These are phyloP conservation scores for Mycena indigotica DNA, from an alignment of 768 basidiomycete species.

Conservation along the genomic window DNA sequence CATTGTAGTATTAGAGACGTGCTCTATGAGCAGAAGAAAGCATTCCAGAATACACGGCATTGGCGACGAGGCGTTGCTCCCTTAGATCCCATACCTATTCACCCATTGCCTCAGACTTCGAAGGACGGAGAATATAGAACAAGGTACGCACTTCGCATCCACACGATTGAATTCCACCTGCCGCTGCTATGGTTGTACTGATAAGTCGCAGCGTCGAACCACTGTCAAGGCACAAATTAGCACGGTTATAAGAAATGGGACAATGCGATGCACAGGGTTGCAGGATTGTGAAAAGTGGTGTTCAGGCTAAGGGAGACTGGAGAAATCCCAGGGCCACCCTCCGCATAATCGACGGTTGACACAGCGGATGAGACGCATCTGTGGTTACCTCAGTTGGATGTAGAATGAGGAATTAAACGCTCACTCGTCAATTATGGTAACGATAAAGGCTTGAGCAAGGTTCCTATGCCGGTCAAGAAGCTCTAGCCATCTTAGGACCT, in stretches of 20 bases:
- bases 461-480: slow-evolving; percentile 43
- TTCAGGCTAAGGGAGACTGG: slow-evolving; percentile 52
- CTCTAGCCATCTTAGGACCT: slow-evolving; percentile 33
- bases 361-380: slow-evolving; percentile 49
- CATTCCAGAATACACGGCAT: slow-evolving; percentile 12
- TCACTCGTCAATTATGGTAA: slow-evolving; percentile 52
- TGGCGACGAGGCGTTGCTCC: slow-evolving; percentile 10
- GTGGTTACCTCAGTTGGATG: not conserved
- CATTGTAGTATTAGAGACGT: no score
- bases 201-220: slow-evolving; percentile 47
- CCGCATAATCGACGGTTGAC: slow-evolving; percentile 34
- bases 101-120: not conserved
- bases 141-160: slow-evolving; percentile 39
- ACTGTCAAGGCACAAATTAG: slow-evolving; percentile 27
- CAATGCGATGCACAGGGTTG: slow-evolving; percentile 34
- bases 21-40: not conserved
- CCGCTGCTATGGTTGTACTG: slow-evolving; percentile 36
- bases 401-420: not conserved
- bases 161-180: slow-evolving; percentile 32
- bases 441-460: slow-evolving; percentile 44
- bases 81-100: slow-evolving; percentile 20
- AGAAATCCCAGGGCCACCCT: slow-evolving; percentile 29
- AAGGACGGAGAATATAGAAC: not conserved
- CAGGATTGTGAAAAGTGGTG: slow-evolving; percentile 46
- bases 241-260: not conserved